These are phyloP conservation scores for Penicillium sp. DNA, from an alignment of 2,329 filamentous ascomycete species.

Conservation along the genomic window DNA sequence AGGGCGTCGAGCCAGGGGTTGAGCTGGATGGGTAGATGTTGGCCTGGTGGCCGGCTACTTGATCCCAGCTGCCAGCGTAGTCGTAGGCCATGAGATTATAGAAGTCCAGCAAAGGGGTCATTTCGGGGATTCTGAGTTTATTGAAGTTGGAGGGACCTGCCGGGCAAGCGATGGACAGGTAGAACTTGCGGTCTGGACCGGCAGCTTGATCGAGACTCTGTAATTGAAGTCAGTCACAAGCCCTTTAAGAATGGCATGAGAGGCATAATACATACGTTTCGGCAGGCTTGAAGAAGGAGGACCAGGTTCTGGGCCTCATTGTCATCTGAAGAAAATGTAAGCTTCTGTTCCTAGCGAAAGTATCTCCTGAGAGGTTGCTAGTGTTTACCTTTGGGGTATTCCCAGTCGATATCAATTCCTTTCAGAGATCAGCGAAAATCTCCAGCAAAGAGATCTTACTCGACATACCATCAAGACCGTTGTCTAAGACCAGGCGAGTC, in stretches of 20 bases:
- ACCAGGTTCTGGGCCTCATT: constrained; percentile 45
- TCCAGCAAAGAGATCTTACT: constrained; percentile 5
- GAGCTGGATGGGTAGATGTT: constrained; percentile 65
- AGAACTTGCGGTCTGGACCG: constrained; percentile 43
- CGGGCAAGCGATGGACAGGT: constrained; percentile 51
- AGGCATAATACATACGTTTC: constrained; percentile 32
- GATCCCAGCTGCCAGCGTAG: constrained; percentile 78
- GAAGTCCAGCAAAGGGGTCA: constrained; percentile 51
- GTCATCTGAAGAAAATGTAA: constrained; percentile 34
- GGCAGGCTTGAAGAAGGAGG: constrained; percentile 42
- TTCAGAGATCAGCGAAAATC: background rate
- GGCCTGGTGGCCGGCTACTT: constrained; percentile 70
- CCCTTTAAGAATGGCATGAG: too few species aligned
- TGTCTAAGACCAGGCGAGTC: constrained; percentile 70
- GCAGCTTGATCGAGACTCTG: constrained; percentile 41
- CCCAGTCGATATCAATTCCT: constrained; percentile 50
- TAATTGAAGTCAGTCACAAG: constrained; percentile 5
- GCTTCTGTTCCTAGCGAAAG: background rate
- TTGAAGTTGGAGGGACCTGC: constrained; percentile 48
- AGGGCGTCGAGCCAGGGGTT: constrained; percentile 70
- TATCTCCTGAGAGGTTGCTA: background rate
- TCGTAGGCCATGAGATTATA: constrained; percentile 78
- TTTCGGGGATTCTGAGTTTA: constrained; percentile 42
- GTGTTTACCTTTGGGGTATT: constrained; percentile 42
- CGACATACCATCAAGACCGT: constrained; percentile 60